Conservation (phyloP, 176 grass and related monocot species). For the Saccharum spontaneum region DNA sequence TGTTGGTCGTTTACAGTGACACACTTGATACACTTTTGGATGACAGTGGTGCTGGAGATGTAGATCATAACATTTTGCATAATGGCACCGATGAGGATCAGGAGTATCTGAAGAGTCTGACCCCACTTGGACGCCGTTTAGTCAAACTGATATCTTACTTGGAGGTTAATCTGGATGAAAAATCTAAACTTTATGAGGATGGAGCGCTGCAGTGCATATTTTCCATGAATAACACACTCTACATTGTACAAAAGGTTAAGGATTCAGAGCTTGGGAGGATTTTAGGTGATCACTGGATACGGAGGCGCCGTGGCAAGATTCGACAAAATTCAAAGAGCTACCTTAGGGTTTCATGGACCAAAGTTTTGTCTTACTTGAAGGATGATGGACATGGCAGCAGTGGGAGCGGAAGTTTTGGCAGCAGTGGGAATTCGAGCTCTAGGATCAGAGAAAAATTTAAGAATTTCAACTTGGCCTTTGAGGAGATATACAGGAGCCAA, state of each 20-base stretch:
- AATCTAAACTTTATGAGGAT: constrained; percentile 90
- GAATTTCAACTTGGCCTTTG: constrained; percentile 90
- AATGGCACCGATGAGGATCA: constrained; percentile 48
- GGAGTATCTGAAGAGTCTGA: constrained; percentile 65
- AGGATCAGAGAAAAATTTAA: constrained; percentile 87
- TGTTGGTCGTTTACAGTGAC: constrained; percentile 80
- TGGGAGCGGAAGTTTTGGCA: constrained; percentile 42
- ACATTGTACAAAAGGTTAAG: constrained; percentile 84
- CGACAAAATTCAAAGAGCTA: constrained; percentile 83
- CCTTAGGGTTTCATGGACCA: constrained; percentile 90
- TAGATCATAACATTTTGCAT: constrained; percentile 30
- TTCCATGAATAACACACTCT: constrained; percentile 94
- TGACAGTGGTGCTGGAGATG: constrained; percentile 32
- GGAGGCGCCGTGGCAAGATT: constrained; percentile 68
- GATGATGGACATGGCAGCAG: constrained; percentile 67
- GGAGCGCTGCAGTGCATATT: constrained; percentile 83
- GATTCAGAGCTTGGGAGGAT: constrained; percentile 89
- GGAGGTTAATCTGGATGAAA: constrained; percentile 90
- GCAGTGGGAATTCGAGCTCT: constrained; percentile 72
- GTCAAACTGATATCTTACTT: constrained; percentile 81
- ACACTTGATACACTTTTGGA: constrained; percentile 66
- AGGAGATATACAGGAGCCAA: constrained; percentile 85
- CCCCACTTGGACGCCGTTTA: constrained; percentile 58
- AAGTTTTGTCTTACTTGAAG: constrained; percentile 81
- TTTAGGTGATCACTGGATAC: constrained; percentile 87